Conservation (phyloP, 2,329 filamentous ascomycete genomes). For the Cylindrodendrum hubeiense region DNA sequence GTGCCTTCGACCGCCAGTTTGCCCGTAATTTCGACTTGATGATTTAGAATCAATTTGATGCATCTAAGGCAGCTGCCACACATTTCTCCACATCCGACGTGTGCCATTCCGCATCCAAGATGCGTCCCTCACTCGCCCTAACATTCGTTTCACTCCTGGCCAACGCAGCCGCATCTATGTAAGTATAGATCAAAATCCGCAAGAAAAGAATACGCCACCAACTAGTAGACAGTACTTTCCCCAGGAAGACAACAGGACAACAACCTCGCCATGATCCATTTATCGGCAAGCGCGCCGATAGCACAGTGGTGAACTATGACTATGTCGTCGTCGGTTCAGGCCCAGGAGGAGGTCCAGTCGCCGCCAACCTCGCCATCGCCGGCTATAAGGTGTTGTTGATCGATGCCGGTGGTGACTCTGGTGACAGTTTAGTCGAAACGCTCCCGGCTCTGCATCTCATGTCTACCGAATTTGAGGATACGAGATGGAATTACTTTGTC, state of each 20-base stretch:
- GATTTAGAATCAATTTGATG: neutral
- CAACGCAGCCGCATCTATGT: constrained; percentile 23
- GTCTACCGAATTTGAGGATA: constrained; percentile 44
- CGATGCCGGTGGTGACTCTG: constrained; percentile 69
- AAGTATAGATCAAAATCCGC: neutral
- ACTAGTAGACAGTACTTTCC: constrained; percentile 4
- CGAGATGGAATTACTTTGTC: constrained; percentile 71
- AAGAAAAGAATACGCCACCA: neutral
- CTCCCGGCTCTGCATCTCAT: constrained; percentile 44
- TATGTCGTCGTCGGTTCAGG: constrained; percentile 72
- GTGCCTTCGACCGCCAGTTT: neutral
- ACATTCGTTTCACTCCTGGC: constrained; percentile 28
- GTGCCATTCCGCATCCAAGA: constrained; percentile 14
- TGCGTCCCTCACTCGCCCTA: constrained; percentile 29
- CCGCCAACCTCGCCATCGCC: constrained; percentile 66
- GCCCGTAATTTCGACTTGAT: neutral
- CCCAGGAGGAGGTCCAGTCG: constrained; percentile 66
- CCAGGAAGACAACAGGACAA: neutral
- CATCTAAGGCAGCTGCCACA: neutral
- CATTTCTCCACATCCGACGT: constrained; percentile 1
- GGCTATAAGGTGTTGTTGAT: constrained; percentile 69
- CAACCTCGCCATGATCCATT: constrained; percentile 5
- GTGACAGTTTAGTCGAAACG: constrained; percentile 44
- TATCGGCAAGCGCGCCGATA: constrained; percentile 13
- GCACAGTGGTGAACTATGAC: constrained; percentile 56